Base-by-base conservation (phyloP, 495 filamentous ascomycete species). In the Aspergillus saccharolyticus region DNA sequence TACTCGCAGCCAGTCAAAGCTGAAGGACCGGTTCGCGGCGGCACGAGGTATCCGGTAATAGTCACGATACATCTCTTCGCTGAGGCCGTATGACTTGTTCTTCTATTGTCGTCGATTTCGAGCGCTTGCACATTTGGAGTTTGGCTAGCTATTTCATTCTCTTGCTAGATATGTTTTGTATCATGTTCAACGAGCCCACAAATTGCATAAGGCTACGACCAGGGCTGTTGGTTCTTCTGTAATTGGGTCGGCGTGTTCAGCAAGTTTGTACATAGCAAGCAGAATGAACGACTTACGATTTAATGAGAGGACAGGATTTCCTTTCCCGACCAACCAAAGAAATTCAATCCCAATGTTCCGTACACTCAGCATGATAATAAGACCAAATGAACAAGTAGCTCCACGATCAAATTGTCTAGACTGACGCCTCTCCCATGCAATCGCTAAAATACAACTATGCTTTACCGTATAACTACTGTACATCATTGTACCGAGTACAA, bases 1-100 rank as follows among this genome's bases (percentile, higher is more conserved):
- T 52, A 78, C 74, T 18, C 70, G 74, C 15, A 78, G 74, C 53
- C 75, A 77, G 56, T 74, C 71, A 52, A 63, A 65, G 46, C 62
- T 4, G 56, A 62, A 20, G 15, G 44, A 53, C n/a, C 42, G 30
- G 19, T 20, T 44, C 33, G 19, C 51, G 19, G 16, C 33, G 21
- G 42, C 51, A 18, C 51, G 51, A 9, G 33, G 33, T 21, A 7
- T 43, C 3, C 33, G 19, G 19, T 53, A 44, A 33, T 42, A 28
- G 52, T 42, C 4, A 39, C 2, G 2, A 9, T 12, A 5, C 4
- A 15, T 39, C 33, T 39, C 2, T 28, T 44, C 42, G 30, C 39
- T 57, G 9, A 21, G 17, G 19, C 42, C 12, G n/a, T 30, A 42
- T 25, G 15, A 20, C 24, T 53, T 59, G 44, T 20, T 28, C 19